Evolutionary conservation across 2,329 filamentous ascomycete genomes (phyloP), one percentile per base, ranked within the genome.

Genomic region (Pseudogymnoascus sp.): DNA sequence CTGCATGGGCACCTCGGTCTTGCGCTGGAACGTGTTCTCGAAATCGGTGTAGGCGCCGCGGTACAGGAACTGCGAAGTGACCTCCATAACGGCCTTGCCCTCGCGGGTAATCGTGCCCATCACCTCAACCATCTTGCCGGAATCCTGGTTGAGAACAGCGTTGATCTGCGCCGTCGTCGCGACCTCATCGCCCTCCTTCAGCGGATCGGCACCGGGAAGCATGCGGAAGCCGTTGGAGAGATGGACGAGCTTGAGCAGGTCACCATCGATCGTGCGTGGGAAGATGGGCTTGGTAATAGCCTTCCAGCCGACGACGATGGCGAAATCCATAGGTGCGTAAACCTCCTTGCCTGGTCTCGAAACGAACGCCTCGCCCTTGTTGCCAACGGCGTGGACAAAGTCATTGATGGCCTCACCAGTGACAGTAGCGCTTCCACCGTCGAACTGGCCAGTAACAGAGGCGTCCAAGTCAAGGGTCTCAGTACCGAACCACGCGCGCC

Each of bases 101-200:
- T 93, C 86, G 47, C 95, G 89, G 62, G 84, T 88, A 71, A 99
- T 96, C 5, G 95, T 99, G 66, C 95, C 95, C 72, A 93, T 97
- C n/a, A 99, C 93, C 77, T 99, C 96, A 16, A 99, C 96, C 93
- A 99, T 97, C 82, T 99, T 99, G 59, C 95, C 95, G 65, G 95
- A 92, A 13, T 96, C 92, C 76, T 99, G 93, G 79, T 97, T 99
- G 80, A 99, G 89, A 71, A 99, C 92, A 14, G 95, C 92, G 71
- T 99, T 97, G 79, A 99, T 90, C 75, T 96, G 92, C 47, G 95
- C 95, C 63, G 91, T 96, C 2, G 95, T 97, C 66, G 91, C 87
- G 19, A 99, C 85, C 66, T 93, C 86, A 74, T 99, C 95, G 31
- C 92, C 95, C 79, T 96, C 96, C 83, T 96, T 96, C 66, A 99